Percentiles rank a stretch among this genome's conserved stretches.
Evolutionary conservation across 2,329 filamentous ascomycete genomes (phyloP).

Genomic region (Hymenotorrendiella dingleyae): DNA sequence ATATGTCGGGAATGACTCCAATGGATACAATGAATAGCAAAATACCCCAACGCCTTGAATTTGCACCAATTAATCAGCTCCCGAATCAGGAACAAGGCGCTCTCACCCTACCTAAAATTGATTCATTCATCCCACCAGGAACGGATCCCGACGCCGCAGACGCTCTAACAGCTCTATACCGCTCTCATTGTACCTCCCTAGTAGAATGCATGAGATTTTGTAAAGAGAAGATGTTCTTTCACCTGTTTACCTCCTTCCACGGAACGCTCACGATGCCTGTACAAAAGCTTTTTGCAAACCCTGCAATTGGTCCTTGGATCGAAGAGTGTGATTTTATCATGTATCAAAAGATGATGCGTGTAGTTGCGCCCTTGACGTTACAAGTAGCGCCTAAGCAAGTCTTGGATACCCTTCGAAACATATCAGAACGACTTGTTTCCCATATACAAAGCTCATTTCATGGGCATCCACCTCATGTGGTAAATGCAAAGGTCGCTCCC

Average conservation of each 20-base stretch:
- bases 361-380: conserved; percentile 80
- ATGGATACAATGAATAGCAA: conserved; percentile 53
- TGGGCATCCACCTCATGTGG: conserved; percentile 76
- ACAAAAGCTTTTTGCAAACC: conserved; percentile 81
- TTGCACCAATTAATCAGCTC: conserved; percentile 52
- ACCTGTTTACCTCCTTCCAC: conserved; percentile 90
- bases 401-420: conserved; percentile 78
- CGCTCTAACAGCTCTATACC: conserved; percentile 80
- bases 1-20: conserved; percentile 51
- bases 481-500: conserved; percentile 80
- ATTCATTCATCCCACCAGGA: conserved; percentile 69
- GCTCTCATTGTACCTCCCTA: conserved; percentile 90
- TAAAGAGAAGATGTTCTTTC: conserved; percentile 94
- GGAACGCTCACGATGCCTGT: conserved; percentile 95
- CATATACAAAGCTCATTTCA: conserved; percentile 85
- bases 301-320: conserved; percentile 83
- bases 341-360: conserved; percentile 95
- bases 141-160: conserved; percentile 85
- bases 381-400: conserved; percentile 88
- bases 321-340: conserved; percentile 92
- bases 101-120: conserved; percentile 79
- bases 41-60: conserved; percentile 52
- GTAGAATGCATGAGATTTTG: conserved; percentile 95
- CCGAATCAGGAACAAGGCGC: conserved; percentile 59
- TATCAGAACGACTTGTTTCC: conserved; percentile 71